Conservation (phyloP, 1,139 yeast genomes). For the Hemisphaericaspora xylofermentans region DNA sequence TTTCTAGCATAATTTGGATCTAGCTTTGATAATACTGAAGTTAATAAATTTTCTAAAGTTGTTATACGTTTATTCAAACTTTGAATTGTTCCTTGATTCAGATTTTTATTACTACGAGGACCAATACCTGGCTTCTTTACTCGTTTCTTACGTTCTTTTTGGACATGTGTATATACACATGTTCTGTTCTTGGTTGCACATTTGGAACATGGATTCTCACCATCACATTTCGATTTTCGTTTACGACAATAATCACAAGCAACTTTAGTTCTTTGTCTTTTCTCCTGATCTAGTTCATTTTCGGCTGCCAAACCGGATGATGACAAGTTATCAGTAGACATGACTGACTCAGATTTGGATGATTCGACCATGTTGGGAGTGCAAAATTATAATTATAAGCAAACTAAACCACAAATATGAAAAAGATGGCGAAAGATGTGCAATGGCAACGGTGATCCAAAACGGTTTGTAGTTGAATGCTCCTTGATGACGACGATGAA, state of each 20-base stretch:
- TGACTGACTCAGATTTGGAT: not conserved
- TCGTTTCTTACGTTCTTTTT: constrained; percentile 17
- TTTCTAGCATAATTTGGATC: constrained; percentile 7
- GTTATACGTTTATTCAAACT: constrained; percentile 12
- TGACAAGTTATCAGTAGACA: not conserved
- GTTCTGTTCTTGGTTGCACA: constrained; percentile 30
- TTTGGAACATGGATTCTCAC: constrained; percentile 43
- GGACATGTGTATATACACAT: constrained; percentile 26
- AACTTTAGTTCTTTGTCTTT: constrained; percentile 34
- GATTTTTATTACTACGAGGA: not conserved
- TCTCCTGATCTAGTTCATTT: constrained; percentile 4
- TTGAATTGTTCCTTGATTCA: constrained; percentile 7
- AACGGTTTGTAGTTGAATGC: too few species aligned
- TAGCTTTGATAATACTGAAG: constrained; percentile 11
- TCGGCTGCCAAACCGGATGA: not conserved
- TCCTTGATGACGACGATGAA: too few species aligned
- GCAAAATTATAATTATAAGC: too few species aligned
- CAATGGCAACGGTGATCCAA: too few species aligned
- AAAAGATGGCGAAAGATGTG: not conserved
- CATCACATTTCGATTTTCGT: constrained; percentile 53
- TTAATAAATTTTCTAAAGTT: constrained; percentile 12
- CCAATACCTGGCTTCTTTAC: constrained; percentile 3
- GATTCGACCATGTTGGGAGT: not conserved
- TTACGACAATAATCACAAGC: constrained; percentile 56
- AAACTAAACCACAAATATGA: too few species aligned